Percentiles rank a stretch among this genome's conserved stretches.
Evolutionary conservation across 2,329 filamentous ascomycete genomes (phyloP).

Genomic region (Phaeoacremonium minimum): DNA sequence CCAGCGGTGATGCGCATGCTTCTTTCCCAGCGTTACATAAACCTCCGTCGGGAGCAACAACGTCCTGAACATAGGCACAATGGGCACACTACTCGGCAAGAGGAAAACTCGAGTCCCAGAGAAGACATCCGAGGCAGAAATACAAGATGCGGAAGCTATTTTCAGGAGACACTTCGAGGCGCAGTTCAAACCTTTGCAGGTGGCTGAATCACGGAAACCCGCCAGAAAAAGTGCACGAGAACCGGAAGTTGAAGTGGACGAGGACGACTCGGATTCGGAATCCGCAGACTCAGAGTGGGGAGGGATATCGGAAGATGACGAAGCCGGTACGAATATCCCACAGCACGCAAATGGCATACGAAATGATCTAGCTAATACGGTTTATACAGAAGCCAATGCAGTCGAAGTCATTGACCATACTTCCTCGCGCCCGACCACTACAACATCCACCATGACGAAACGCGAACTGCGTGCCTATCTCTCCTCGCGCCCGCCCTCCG

Average conservation of each 20-base stretch:
- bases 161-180: slow-evolving; percentile 85
- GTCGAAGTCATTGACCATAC: slow-evolving; percentile 64
- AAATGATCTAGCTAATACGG: slow-evolving; percentile 20
- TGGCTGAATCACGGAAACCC: too few relatives aligned
- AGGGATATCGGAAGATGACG: slow-evolving; percentile 52
- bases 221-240: too few relatives aligned
- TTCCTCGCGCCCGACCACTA: slow-evolving; percentile 27
- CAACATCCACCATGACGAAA: slow-evolving; percentile 49
- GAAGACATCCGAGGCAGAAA: slow-evolving; percentile 14
- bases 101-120: slow-evolving; percentile 33
- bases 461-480: slow-evolving; percentile 76
- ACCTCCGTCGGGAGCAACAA: too few relatives aligned
- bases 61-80: slow-evolving; percentile 13
- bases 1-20: too few relatives aligned
- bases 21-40: too few relatives aligned
- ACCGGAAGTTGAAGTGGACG: slow-evolving; percentile 17
- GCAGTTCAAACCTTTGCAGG: slow-evolving; percentile 71
- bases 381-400: too few relatives aligned
- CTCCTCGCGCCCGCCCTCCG: slow-evolving; percentile 49
- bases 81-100: slow-evolving; percentile 44
- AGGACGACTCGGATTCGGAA: slow-evolving; percentile 21
- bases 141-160: slow-evolving; percentile 63
- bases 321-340: slow-evolving; percentile 10
- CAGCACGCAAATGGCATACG: slow-evolving; percentile 9
- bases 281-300: slow-evolving; percentile 48